phyloP scores from a whole-genome alignment of 192 early-diverging fungal genomes.

The Coemansia guatemalensis region DNA sequence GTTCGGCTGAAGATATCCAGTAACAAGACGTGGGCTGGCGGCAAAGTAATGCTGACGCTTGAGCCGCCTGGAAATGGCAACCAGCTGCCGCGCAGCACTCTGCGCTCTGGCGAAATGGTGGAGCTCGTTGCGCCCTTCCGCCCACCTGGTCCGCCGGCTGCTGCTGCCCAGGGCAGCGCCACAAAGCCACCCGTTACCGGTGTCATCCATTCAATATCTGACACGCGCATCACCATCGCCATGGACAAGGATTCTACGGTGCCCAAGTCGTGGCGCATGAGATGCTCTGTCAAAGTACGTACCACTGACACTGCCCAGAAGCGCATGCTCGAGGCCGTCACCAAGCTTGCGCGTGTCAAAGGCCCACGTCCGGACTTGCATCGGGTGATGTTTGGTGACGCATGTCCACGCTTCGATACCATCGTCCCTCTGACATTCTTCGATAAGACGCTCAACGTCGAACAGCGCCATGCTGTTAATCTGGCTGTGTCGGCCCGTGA shows the following conservation, averaged over 20 bases:
- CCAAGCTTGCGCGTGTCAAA: neutral
- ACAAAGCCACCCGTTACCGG: neutral
- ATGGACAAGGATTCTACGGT: neutral
- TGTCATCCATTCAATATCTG: neutral
- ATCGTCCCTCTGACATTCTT: constrained; percentile 43
- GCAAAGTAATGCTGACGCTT: constrained; percentile 63
- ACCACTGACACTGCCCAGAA: neutral
- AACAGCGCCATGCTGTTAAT: constrained; percentile 69
- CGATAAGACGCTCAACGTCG: constrained; percentile 58
- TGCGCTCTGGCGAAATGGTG: constrained; percentile 73
- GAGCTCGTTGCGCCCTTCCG: constrained; percentile 48
- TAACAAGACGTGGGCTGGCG: constrained; percentile 68
- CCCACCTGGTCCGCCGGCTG: constrained; percentile 14
- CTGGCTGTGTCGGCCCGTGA: constrained; percentile 63
- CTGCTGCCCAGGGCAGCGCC: constrained; percentile 14
- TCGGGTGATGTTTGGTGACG: constrained; percentile 44
- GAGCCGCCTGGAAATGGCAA: constrained; percentile 59
- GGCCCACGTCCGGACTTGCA: constrained; percentile 15
- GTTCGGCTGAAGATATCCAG: constrained; percentile 59
- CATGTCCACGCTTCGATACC: constrained; percentile 27
- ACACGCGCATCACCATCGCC: neutral
- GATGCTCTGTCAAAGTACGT: neutral
- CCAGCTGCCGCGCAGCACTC: constrained; percentile 58
- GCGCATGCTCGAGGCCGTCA: neutral
- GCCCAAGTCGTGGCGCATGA: neutral